Conservation (phyloP, 1,139 yeast genomes). For the Kodamaea derodonti region DNA sequence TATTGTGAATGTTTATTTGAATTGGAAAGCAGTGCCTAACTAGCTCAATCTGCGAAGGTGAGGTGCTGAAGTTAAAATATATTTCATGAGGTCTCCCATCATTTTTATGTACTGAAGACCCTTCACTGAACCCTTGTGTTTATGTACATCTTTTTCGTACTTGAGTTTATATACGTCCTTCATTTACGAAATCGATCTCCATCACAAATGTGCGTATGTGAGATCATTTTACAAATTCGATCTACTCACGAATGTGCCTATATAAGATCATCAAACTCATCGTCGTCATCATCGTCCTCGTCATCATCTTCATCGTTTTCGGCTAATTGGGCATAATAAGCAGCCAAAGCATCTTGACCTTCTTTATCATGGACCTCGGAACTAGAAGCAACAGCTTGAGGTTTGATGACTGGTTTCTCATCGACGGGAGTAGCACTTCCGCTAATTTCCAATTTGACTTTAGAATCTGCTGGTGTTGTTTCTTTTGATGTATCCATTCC, state of each 20-base stretch:
- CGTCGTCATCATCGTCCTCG: conserved; percentile 55
- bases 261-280: conserved; percentile 41
- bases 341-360: conserved; percentile 75
- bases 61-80: no score
- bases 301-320: conserved; percentile 59
- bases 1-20: no score
- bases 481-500: conserved; percentile 15
- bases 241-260: background rate
- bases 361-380: conserved; percentile 46
- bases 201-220: no score
- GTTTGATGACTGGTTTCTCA: conserved; percentile 1
- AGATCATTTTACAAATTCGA: no score
- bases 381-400: conserved; percentile 10
- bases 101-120: no score
- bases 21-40: no score
- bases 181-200: no score
- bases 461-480: conserved; percentile 6
- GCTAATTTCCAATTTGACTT: conserved; percentile 13
- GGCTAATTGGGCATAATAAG: conserved; percentile 71
- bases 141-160: no score
- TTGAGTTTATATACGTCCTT: no score
- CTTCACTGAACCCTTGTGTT: no score
- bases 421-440: conserved; percentile 1
- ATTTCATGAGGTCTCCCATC: no score
- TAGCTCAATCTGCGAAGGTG: no score